Evolutionary conservation across 306 rosid species (phyloP).

Genomic region (Dryas drummondii): DNA sequence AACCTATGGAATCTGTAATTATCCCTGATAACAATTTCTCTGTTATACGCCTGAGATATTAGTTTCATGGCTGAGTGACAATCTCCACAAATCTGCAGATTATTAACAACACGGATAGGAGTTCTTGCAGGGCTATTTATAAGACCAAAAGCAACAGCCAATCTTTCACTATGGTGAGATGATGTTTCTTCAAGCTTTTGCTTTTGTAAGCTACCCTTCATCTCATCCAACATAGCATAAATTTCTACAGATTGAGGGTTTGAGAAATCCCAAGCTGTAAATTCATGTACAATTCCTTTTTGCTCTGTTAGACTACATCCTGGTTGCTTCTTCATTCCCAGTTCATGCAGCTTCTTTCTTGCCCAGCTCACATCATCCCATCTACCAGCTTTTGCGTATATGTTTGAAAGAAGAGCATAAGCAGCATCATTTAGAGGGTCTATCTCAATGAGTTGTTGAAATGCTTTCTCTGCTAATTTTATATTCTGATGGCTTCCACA

Average conservation of each 20-base stretch:
- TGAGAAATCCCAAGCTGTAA: constrained; percentile 31
- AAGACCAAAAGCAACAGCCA: constrained; percentile 26
- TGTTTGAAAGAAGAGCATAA: constrained; percentile 24
- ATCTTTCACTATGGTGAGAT: constrained; percentile 22
- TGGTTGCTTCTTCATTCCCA: constrained; percentile 29
- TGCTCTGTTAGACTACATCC: constrained; percentile 27
- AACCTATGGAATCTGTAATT: constrained; percentile 26
- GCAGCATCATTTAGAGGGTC: constrained; percentile 28
- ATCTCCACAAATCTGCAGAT: constrained; percentile 24
- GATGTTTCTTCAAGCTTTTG: constrained; percentile 19
- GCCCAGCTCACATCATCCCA: constrained; percentile 19
- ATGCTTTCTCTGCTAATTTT: constrained; percentile 30
- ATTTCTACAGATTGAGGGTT: constrained; percentile 17
- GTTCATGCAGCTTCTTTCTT: constrained; percentile 26
- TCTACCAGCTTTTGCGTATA: constrained; percentile 22
- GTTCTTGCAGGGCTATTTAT: not conserved
- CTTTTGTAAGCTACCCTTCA: constrained; percentile 8
- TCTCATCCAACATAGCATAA: constrained; percentile 23
- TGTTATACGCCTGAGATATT: constrained; percentile 13
- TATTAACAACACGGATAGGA: constrained; percentile 29
- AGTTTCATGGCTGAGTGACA: constrained; percentile 33
- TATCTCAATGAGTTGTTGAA: constrained; percentile 24
- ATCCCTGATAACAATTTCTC: constrained; percentile 25
- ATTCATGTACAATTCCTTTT: constrained; percentile 18
- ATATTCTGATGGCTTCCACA: constrained; percentile 25